These are phyloP conservation scores for Colletotrichum orchidophilum DNA, from an alignment of 2,329 filamentous ascomycete species.

Conservation along the genomic window DNA sequence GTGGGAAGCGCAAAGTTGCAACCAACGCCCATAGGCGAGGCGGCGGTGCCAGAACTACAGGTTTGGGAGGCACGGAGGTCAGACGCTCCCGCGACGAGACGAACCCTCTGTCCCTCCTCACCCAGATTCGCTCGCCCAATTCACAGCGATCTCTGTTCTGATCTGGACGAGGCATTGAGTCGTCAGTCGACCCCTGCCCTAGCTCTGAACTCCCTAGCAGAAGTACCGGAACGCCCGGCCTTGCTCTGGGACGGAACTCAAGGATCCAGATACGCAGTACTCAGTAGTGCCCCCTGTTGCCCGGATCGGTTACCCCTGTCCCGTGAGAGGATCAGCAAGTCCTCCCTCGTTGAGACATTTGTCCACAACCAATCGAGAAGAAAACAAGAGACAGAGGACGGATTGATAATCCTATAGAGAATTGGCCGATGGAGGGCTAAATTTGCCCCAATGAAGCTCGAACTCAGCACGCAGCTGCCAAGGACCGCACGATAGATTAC, in stretches of 20 bases:
- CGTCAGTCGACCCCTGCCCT: neutral
- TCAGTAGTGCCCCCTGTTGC: neutral
- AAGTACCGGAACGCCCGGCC: constrained; percentile 25
- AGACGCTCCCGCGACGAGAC: constrained; percentile 29
- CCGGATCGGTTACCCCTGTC: neutral
- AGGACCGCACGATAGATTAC: neutral
- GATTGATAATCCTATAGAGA: neutral
- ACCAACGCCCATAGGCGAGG: neutral
- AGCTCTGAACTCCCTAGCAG: neutral
- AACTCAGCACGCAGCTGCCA: neutral
- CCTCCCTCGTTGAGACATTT: neutral
- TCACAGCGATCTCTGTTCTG: neutral
- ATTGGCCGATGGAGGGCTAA: neutral
- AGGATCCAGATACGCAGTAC: neutral
- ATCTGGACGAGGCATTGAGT: neutral
- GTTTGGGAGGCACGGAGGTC: neutral
- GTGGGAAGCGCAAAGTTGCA: neutral
- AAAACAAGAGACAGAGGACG: neutral
- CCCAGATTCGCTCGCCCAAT: neutral
- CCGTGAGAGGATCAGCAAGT: neutral
- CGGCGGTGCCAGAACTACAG: neutral
- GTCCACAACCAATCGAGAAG: neutral
- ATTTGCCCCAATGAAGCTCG: neutral
- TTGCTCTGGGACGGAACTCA: neutral
- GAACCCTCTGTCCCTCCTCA: constrained; percentile 8